Evolutionary conservation across 2,329 filamentous ascomycete genomes (phyloP), one percentile per base, ranked within the genome.

Genomic region (Canariomyces notabilis): DNA sequence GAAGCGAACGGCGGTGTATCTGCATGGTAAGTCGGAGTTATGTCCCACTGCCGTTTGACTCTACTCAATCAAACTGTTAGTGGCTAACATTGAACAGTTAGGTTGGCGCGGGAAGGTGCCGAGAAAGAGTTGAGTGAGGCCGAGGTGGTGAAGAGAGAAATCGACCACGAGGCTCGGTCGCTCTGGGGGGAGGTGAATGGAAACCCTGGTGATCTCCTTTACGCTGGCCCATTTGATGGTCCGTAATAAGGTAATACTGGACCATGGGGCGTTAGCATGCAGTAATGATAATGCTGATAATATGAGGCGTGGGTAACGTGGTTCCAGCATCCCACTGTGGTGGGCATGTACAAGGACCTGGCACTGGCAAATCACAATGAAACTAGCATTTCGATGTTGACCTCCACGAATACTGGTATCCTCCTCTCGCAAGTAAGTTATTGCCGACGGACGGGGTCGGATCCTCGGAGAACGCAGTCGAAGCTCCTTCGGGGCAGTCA

Each of bases 1-100:
- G 2, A 83, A 83, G 68, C 62, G 71, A 22, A 67, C 77, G 0
- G 78, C 75, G 5, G 77, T 83, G 1, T 78, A 64, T 39, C 48
- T 79, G 4, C 79, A 83, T 52, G 69, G 77, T 79, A 57, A 66
- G 75, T 64, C 35, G 18, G 29, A 9, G n/a, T 16, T 31, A 23
- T 6, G 19, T 39, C 4, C 26, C 8, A 11, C 26, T 12, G 14
- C 26, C 26, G 14, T 20, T 29, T 35, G 14, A n/a, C 19, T 7
- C n/a, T 11, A 8, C 5, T 5, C 5, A 16, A n/a, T 9, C 9
- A 26, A 8, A 29, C 11, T 23, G 6, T 22, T 31, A 4, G 6
- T 14, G 29, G 16, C 48, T 54, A 38, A 49, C 37, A 31, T 6
- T 2, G 19, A 12, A 42, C 23, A 54, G 52, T 54, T n/a, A 48